Evolutionary conservation across 106 monocot species (phyloP).

Genomic region (Agapanthus africanus): DNA sequence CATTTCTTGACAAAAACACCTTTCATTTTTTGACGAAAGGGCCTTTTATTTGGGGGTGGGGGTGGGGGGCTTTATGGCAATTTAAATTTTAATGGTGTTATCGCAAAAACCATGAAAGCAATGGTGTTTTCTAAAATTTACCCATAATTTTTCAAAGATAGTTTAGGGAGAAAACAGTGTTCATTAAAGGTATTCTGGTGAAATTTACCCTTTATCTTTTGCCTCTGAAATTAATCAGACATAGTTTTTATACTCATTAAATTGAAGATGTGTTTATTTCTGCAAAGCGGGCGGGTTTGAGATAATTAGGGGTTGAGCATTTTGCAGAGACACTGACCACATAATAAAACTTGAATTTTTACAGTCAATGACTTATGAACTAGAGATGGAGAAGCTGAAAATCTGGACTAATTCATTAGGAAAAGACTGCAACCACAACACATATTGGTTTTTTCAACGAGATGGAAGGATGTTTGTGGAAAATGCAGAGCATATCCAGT

Average conservation of each 20-base stretch:
- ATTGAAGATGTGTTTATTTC: not conserved
- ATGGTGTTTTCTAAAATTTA: no score
- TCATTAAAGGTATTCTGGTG: no score
- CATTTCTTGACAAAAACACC: no score
- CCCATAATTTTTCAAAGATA: no score
- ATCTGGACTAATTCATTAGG: constrained; percentile 11
- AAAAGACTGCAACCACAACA: constrained; percentile 11
- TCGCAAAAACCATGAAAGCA: no score
- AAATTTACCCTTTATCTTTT: no score
- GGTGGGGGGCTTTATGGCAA: no score
- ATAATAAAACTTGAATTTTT: not conserved
- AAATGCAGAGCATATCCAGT: constrained; percentile 5
- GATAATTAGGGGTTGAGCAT: not conserved
- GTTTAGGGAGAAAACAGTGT: no score
- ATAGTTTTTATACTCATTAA: not conserved
- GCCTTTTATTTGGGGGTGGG: no score
- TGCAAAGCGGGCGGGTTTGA: not conserved
- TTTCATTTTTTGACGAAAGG: no score
- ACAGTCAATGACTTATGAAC: constrained; percentile 4
- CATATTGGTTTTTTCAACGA: constrained; percentile 16
- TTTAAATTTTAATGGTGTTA: no score
- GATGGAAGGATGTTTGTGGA: constrained; percentile 16
- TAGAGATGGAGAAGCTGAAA: constrained; percentile 11
- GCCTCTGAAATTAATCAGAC: no score
- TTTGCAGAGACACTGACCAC: not conserved